A percentile compares a stretch with the other conserved stretches of the same genome.
phyloP scores from a whole-genome alignment of 2,329 filamentous ascomycete genomes.

The Zalaria sp. region DNA sequence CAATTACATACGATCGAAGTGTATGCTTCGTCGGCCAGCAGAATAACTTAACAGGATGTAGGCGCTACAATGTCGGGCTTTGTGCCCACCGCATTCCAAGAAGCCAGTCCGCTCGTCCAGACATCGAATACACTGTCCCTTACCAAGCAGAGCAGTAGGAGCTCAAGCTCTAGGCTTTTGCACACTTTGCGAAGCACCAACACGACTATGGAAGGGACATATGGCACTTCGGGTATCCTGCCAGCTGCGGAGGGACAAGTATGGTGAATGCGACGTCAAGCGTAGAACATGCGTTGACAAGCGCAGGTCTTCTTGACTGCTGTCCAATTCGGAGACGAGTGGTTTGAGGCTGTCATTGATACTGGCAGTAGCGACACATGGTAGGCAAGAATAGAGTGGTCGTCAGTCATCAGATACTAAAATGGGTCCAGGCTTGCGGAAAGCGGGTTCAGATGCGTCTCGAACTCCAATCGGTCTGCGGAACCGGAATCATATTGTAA shows the following conservation, averaged over 20 bases:
- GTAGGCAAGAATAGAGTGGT: slow-evolving; percentile 5
- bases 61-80: not conserved
- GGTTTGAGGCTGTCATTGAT: slow-evolving; percentile 27
- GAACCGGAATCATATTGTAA: slow-evolving; percentile 13
- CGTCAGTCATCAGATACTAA: not conserved
- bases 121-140: not conserved
- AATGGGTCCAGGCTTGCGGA: slow-evolving; percentile 14
- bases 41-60: not conserved
- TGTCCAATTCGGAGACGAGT: not conserved
- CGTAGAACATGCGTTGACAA: not conserved
- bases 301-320: not conserved
- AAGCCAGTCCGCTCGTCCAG: not conserved
- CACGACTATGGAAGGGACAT: not conserved
- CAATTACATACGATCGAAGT: no score
- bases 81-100: not conserved
- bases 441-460: slow-evolving; percentile 19
- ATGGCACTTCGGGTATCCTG: not conserved
- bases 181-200: not conserved
- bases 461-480: slow-evolving; percentile 5
- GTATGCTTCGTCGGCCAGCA: no score
- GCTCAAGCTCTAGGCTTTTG: not conserved
- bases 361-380: slow-evolving; percentile 36
- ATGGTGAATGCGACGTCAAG: not conserved
- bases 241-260: not conserved
- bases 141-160: not conserved